These are phyloP conservation scores for Petunia axillaris DNA, from an alignment of 257 asterid genomes.

Conservation along the genomic window DNA sequence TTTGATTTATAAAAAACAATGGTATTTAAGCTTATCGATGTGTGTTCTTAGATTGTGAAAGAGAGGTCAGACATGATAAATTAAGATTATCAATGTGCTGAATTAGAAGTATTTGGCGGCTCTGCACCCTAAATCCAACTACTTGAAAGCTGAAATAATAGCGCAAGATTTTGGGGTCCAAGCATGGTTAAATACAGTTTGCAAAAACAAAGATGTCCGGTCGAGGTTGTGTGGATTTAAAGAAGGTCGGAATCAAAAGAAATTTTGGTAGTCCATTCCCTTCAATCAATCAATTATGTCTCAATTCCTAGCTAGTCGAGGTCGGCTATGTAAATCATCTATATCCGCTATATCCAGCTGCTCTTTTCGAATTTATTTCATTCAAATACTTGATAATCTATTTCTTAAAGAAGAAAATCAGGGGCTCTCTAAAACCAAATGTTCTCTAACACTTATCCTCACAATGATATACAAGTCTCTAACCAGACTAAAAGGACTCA, in stretches of 20 bases:
- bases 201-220: background rate
- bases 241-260: background rate
- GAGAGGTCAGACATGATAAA: background rate
- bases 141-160: background rate
- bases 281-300: background rate
- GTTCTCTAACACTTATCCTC: background rate
- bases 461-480: background rate
- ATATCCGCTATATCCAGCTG: conserved; percentile 14
- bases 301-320: background rate
- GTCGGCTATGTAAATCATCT: background rate
- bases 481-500: background rate
- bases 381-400: background rate
- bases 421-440: background rate
- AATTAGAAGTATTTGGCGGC: background rate
- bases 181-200: background rate
- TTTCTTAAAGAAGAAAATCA: background rate
- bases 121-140: background rate
- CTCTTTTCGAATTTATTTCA: background rate
- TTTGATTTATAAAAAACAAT: background rate
- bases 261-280: background rate
- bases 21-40: background rate
- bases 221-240: background rate
- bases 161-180: background rate
- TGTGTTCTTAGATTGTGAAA: conserved; percentile 2
- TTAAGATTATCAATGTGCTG: background rate